A percentile compares a stretch with the other conserved stretches of the same genome.
Conservation (phyloP, 2,329 filamentous ascomycete species). For the Thielaviopsis euricoi region DNA sequence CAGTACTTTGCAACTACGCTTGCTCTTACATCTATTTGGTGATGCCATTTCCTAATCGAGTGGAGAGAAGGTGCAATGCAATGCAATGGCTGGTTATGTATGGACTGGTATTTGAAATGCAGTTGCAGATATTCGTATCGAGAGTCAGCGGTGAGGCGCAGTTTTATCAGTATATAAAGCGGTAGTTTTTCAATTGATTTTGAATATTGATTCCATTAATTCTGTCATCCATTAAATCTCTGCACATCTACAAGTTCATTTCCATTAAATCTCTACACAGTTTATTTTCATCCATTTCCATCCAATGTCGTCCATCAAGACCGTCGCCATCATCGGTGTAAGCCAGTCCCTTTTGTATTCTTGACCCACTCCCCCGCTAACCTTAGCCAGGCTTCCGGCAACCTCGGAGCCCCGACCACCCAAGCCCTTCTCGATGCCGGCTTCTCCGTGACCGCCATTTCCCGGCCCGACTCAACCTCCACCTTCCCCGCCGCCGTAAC, state of each 20-base stretch:
- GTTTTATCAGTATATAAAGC: neutral
- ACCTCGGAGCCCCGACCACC: slow-evolving; percentile 24
- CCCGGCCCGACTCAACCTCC: slow-evolving; percentile 26
- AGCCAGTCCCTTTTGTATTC: neutral
- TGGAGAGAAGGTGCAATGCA: no score
- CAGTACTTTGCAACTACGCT: no score
- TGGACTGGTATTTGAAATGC: no score
- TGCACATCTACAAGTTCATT: neutral
- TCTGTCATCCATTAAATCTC: neutral
- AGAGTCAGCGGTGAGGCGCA: no score
- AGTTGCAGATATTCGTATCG: no score
- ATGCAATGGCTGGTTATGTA: no score
- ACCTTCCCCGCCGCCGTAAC: slow-evolving; percentile 22
- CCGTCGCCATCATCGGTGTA: slow-evolving; percentile 23
- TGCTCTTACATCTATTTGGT: no score
- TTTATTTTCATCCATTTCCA: neutral
- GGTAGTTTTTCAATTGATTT: no score
- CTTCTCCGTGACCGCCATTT: slow-evolving; percentile 38
- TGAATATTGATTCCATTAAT: no score
- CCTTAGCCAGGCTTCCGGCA: slow-evolving; percentile 20
- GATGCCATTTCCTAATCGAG: no score
- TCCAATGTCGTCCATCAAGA: slow-evolving; percentile 18
- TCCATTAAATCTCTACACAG: neutral
- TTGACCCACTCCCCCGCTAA: neutral
- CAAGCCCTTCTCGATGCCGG: slow-evolving; percentile 21